Conservation (phyloP, 2,329 filamentous ascomycete genomes). For the Ascochyta fabae region DNA sequence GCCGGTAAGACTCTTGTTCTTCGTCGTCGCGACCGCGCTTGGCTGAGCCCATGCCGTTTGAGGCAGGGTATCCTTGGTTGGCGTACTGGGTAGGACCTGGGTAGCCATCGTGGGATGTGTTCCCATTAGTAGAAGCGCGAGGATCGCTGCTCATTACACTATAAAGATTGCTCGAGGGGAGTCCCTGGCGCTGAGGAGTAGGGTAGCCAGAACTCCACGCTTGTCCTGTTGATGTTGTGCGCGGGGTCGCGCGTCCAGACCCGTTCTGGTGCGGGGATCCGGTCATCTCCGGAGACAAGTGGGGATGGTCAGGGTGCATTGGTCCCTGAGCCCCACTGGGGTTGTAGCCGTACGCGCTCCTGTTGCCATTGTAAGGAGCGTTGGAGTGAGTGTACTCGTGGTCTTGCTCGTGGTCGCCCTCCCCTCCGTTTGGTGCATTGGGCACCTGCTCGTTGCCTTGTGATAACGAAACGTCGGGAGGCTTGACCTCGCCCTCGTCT, state of each 20-base stretch:
- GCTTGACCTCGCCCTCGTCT: conserved; percentile 69
- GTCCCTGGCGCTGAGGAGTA: conserved; percentile 74
- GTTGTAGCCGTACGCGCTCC: conserved; percentile 78
- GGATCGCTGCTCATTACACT: conserved; percentile 88
- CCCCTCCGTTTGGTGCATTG: conserved; percentile 66
- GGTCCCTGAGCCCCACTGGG: conserved; percentile 69
- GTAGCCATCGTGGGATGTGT: conserved; percentile 72
- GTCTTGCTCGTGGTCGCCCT: conserved; percentile 76
- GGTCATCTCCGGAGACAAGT: conserved; percentile 81
- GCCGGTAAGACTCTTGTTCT: conserved; percentile 69
- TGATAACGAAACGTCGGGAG: conserved; percentile 64
- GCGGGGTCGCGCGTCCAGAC: conserved; percentile 84
- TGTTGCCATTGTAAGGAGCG: conserved; percentile 72
- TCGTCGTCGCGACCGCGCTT: conserved; percentile 72
- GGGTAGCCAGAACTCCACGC: conserved; percentile 75
- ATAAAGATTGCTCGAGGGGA: conserved; percentile 82
- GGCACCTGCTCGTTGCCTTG: conserved; percentile 57
- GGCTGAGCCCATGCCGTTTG: conserved; percentile 67
- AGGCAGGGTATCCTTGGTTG: conserved; percentile 60
- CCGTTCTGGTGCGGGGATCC: conserved; percentile 82
- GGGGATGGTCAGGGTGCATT: conserved; percentile 73
- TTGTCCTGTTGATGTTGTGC: conserved; percentile 74
- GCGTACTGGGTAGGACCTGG: conserved; percentile 68
- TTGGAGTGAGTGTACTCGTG: conserved; percentile 86
- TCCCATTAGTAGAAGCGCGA: conserved; percentile 70